Percentiles rank a stretch among this genome's conserved stretches.
These are phyloP conservation scores for Blastocystis sp. DNA, from an alignment of 352 stramenopile species.

Conservation along the genomic window DNA sequence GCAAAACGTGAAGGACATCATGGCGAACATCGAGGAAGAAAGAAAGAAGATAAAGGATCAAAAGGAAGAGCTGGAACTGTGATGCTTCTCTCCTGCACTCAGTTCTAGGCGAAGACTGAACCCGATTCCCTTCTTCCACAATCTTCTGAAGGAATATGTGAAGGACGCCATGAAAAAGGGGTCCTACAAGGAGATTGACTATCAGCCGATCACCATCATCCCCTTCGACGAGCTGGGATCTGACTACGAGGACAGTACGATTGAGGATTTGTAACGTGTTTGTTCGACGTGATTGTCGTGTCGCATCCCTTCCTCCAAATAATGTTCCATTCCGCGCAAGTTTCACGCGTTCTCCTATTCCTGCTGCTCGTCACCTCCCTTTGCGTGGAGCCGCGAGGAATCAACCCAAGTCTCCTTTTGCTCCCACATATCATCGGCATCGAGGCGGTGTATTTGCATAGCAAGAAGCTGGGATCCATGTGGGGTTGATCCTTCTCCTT, in stretches of 20 bases:
- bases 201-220: neutral
- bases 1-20: slow-evolving; percentile 12
- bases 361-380: neutral
- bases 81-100: neutral
- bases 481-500: neutral
- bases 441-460: neutral
- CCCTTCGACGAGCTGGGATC: neutral
- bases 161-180: slow-evolving; percentile 55
- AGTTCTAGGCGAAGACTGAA: slow-evolving; percentile 21
- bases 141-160: slow-evolving; percentile 47
- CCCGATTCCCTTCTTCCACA: slow-evolving; percentile 14
- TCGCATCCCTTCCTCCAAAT: neutral
- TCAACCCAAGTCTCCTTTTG: neutral
- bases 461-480: neutral
- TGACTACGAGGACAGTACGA: neutral
- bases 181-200: slow-evolving; percentile 35
- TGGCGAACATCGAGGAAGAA: neutral
- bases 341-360: neutral
- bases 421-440: slow-evolving; percentile 14
- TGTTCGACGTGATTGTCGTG: neutral
- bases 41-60: neutral
- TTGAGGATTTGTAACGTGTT: slow-evolving; percentile 14
- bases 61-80: slow-evolving; percentile 34
- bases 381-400: neutral
- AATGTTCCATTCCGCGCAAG: neutral